A percentile compares a stretch with the other conserved stretches of the same genome.
Evolutionary conservation across 768 basidiomycete genomes (phyloP).

Genomic region (Calocybe gangraenosa): DNA sequence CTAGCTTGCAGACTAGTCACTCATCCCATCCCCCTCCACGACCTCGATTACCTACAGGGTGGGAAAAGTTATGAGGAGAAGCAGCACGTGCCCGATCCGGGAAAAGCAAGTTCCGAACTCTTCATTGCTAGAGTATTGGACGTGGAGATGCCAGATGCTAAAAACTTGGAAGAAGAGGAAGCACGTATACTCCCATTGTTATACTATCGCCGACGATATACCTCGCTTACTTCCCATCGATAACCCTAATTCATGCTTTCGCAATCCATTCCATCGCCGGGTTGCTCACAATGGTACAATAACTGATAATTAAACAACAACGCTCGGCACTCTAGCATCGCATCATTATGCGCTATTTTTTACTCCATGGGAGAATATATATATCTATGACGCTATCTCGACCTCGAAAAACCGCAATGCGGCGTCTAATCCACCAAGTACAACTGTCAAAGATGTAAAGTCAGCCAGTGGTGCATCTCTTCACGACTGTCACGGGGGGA

Average conservation of each 20-base stretch:
- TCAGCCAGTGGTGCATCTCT: not conserved
- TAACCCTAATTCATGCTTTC: too few relatives aligned
- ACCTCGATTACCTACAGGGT: conserved; percentile 34
- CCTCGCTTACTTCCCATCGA: conserved; percentile 17
- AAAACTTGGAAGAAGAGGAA: conserved; percentile 21
- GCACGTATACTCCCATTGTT: conserved; percentile 48
- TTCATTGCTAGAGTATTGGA: conserved; percentile 78
- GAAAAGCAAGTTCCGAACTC: conserved; percentile 49
- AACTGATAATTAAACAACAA: too few relatives aligned
- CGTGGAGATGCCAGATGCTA: conserved; percentile 37
- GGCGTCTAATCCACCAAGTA: conserved; percentile 29
- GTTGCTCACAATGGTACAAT: too few relatives aligned
- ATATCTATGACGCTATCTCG: conserved; percentile 11
- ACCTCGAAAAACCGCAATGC: conserved; percentile 34
- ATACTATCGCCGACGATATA: conserved; percentile 60
- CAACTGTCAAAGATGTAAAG: conserved; percentile 20
- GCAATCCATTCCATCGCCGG: too few relatives aligned
- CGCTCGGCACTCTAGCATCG: too few relatives aligned
- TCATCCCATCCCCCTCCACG: conserved; percentile 57
- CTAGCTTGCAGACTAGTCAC: conserved; percentile 68
- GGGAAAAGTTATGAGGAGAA: conserved; percentile 12
- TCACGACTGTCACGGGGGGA: not conserved
- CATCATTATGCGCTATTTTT: not conserved
- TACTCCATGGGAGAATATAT: not conserved
- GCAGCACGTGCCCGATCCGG: conserved; percentile 7